Conservation (phyloP, 2,329 filamentous ascomycete species). For the Trichoderma harzianum region DNA sequence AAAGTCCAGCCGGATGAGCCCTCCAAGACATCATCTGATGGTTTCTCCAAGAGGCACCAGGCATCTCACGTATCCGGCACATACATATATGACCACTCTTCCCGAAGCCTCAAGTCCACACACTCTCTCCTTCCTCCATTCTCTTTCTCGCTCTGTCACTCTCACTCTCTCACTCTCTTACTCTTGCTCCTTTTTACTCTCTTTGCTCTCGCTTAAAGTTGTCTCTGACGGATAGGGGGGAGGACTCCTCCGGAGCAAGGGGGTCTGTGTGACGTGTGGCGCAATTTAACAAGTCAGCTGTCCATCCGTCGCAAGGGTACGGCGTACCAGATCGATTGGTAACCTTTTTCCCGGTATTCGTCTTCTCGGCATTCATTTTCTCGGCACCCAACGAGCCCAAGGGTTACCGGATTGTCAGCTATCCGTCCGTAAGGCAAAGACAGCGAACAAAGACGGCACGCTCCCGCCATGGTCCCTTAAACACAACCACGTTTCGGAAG, state of each 20-base stretch:
- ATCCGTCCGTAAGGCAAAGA: neutral
- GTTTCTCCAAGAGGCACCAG: neutral
- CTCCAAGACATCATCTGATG: neutral
- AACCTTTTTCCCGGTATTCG: neutral
- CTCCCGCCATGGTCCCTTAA: neutral
- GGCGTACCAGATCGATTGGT: neutral
- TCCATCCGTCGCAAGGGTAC: neutral
- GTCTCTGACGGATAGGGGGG: neutral
- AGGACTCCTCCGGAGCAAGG: neutral
- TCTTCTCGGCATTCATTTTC: neutral
- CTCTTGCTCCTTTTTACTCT: no score
- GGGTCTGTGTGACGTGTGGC: neutral
- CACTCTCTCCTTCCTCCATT: neutral
- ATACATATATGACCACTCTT: neutral
- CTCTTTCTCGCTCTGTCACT: neutral
- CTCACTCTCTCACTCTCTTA: neutral
- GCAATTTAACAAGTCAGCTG: neutral
- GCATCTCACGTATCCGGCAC: neutral
- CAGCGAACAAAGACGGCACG: neutral
- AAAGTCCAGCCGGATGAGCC: neutral
- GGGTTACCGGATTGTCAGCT: no score
- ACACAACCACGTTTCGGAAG: neutral
- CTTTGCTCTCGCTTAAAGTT: neutral
- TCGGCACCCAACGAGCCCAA: neutral
- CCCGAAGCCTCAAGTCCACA: neutral